Evolutionary conservation across 2,329 filamentous ascomycete genomes (phyloP).

Genomic region (Huntiella savannae): DNA sequence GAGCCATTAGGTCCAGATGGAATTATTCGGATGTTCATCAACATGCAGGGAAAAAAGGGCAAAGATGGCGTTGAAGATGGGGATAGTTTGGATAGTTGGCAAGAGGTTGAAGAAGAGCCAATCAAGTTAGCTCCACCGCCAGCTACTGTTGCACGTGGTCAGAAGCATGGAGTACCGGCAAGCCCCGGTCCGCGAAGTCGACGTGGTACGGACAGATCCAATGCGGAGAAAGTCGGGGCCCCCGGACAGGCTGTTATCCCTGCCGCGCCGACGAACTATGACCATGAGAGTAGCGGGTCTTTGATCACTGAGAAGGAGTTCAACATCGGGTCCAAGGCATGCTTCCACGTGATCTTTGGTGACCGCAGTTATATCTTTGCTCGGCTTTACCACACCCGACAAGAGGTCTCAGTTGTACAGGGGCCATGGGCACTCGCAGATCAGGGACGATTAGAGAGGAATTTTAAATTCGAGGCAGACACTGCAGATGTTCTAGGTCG

Average conservation of each 20-base stretch:
- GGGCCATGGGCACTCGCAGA: slow-evolving; percentile 52
- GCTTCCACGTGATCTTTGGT: slow-evolving; percentile 92
- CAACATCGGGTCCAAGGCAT: slow-evolving; percentile 77
- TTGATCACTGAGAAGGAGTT: slow-evolving; percentile 65
- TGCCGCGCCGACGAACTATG: slow-evolving; percentile 60
- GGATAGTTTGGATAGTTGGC: slow-evolving; percentile 38
- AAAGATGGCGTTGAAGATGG: slow-evolving; percentile 28
- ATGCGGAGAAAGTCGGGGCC: not conserved
- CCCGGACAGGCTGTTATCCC: slow-evolving; percentile 32
- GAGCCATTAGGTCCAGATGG: slow-evolving; percentile 49
- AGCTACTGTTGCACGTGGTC: slow-evolving; percentile 23
- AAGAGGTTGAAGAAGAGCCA: slow-evolving; percentile 27
- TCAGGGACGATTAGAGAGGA: slow-evolving; percentile 50
- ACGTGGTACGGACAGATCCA: slow-evolving; percentile 15
- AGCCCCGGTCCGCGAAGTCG: slow-evolving; percentile 18
- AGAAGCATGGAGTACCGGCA: slow-evolving; percentile 1
- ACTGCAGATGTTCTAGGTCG: slow-evolving; percentile 46
- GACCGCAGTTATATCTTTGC: slow-evolving; percentile 93
- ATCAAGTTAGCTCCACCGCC: slow-evolving; percentile 31
- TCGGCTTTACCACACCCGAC: slow-evolving; percentile 67
- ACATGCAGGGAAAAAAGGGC: slow-evolving; percentile 38
- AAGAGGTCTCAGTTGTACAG: slow-evolving; percentile 63
- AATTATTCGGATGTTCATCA: slow-evolving; percentile 52
- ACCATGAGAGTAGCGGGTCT: slow-evolving; percentile 62
- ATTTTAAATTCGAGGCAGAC: slow-evolving; percentile 64